Conservation (phyloP, 2,329 filamentous ascomycete species). For the Alternaria sp. region DNA sequence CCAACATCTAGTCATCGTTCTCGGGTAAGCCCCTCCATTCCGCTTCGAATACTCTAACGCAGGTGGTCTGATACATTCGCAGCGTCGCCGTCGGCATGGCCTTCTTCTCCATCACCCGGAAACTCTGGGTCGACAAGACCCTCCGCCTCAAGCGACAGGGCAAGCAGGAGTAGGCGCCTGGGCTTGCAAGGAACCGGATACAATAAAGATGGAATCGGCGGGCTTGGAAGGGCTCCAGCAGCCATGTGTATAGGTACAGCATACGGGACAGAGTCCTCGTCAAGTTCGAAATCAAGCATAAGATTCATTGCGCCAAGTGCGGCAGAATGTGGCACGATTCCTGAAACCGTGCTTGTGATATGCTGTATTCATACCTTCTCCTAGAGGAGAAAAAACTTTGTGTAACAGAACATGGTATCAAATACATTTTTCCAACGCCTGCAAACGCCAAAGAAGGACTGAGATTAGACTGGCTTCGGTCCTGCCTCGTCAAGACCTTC, state of each 20-base stretch:
- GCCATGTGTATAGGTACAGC: constrained; percentile 38
- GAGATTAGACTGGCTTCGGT: constrained; percentile 74
- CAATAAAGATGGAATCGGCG: constrained; percentile 13
- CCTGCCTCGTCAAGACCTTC: constrained; percentile 94
- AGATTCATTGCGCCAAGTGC: constrained; percentile 27
- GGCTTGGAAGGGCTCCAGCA: constrained; percentile 18
- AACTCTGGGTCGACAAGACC: constrained; percentile 89
- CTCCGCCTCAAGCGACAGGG: constrained; percentile 81
- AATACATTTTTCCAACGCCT: constrained; percentile 15
- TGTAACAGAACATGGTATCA: constrained; percentile 16
- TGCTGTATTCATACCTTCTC: neutral
- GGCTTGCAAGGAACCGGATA: neutral
- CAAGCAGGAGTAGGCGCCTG: constrained; percentile 40
- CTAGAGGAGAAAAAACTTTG: neutral
- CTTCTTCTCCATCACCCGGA: constrained; percentile 80
- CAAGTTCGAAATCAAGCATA: constrained; percentile 33
- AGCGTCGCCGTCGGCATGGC: constrained; percentile 78
- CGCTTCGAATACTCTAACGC: neutral
- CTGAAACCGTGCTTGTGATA: neutral
- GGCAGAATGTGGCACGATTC: neutral
- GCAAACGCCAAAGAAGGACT: constrained; percentile 22
- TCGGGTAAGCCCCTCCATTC: constrained; percentile 68
- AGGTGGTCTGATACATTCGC: constrained; percentile 35
- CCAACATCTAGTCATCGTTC: constrained; percentile 73
- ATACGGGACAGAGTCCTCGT: constrained; percentile 22